Base-by-base conservation (phyloP, 208 protist species). In the Tritrichomonas musculus region DNA sequence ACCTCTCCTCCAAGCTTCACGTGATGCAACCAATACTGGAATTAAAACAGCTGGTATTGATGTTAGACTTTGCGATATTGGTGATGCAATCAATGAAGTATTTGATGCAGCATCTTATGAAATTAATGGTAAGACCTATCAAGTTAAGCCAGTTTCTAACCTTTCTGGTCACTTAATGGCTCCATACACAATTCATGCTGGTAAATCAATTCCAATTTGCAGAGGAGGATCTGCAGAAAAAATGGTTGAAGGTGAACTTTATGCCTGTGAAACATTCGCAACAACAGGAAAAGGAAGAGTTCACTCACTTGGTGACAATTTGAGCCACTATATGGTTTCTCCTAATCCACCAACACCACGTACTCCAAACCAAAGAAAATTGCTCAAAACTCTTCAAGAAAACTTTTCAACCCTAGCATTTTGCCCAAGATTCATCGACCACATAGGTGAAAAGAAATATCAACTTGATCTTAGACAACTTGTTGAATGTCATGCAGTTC, bases 251-350 rank as follows among this genome's bases (percentile, higher is more conserved):
- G 95, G 98, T 44, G 99, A 99, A 94, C 95, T 99, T 30, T 99
- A 98, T 95, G 99, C 99, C 11, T 99, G 99, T 94, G 99, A 99
- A 95, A 99, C 99, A 44, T 99, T 99, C 94, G 99, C 99, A 92
- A 97, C 96, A 17, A 99, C 98, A 27, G 98, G 98, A 20, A 96
- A 95, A 69, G 94, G 96, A 39, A 9, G 60, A 25, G 93, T 96
- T 44, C 72, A 88, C 4, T 94, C 96, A 36, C 33, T 93, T 49
- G 75, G 93, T 49, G 92, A 92, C 47, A 88, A 88, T 39, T 13
- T 88, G 4, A 57, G 47, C 27, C 98, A 99, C 95, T 99, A 99
- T 96, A 99, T 99, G 98, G 98, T 98, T 95, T 96, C 95, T 25
- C 96, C 96, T 17, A 96, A 97, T 75, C 95, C 93, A 92, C 64